Evolutionary conservation across 768 basidiomycete species (phyloP), one percentile per base, ranked within the genome.

Genomic region (Kwoniella dejecticola): DNA sequence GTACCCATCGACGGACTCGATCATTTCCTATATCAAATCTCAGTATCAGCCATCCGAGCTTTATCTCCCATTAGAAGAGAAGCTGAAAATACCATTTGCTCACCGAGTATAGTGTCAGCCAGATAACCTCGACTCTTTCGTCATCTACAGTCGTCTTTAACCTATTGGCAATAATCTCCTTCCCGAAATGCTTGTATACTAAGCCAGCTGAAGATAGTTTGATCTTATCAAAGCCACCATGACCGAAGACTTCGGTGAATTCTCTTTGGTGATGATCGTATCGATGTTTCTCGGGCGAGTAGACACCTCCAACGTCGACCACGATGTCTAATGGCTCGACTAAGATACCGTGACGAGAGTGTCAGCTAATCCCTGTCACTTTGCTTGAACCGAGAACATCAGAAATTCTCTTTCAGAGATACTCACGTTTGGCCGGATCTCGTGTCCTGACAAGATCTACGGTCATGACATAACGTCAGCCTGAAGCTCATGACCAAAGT

Each of bases 221-320:
- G 57, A 91, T 97, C 21, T 80, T 80, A 74, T 75, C 69, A 42
- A 64, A 75, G 27, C 72, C 67, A 7, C 89, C 91, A 66, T 88
- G 82, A 2, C 92, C 95, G 75, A 99, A 96, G 24, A 89, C 84
- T 75, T 95, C 89, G 5, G 82, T 82, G 78, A 99, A 99, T 0
- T 89, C 93, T 41, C 94, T 86, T 74, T 99, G 95, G 75, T 99
- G 95, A 75, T 99, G 95, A 79, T 99, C 95, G 77, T 91, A 99
- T 38, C 88, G 84, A 54, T 88, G 85, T 57, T 83, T 85, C 62
- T 81, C 81, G 72, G 87, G 85, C 57, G 95, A 91, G 77, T 97
- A 99, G 23, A 89, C 84, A 5, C 89, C 93, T 10, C 96, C 94
- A 50, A 99, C 93, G 74, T 99, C 95, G 23, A 98, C 91, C 29